Percentiles rank a stretch among this genome's conserved stretches.
These are phyloP conservation scores for Fusarium sp. DNA, from an alignment of 2,329 filamentous ascomycete species.

Conservation along the genomic window DNA sequence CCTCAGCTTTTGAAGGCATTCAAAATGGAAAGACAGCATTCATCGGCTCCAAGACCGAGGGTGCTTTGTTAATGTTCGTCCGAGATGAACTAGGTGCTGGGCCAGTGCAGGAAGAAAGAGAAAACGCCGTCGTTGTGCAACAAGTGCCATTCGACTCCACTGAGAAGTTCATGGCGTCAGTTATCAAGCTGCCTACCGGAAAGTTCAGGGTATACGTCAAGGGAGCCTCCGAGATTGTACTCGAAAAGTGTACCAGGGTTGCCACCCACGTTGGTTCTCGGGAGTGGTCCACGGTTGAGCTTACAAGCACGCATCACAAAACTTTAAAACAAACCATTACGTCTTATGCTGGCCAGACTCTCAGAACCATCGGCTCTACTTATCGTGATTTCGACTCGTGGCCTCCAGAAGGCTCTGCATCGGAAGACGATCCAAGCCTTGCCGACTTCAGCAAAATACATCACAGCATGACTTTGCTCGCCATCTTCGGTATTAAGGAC, in stretches of 20 bases:
- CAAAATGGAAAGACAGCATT: slow-evolving; percentile 58
- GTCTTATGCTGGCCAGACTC: slow-evolving; percentile 70
- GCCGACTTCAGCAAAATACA: slow-evolving; percentile 65
- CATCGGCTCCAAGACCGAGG: slow-evolving; percentile 68
- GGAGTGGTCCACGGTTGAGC: slow-evolving; percentile 62
- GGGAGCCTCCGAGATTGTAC: slow-evolving; percentile 67
- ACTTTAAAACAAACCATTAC: slow-evolving; percentile 66
- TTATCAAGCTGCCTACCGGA: slow-evolving; percentile 58
- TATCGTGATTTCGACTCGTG: slow-evolving; percentile 78
- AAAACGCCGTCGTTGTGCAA: slow-evolving; percentile 59
- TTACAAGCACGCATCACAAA: slow-evolving; percentile 63
- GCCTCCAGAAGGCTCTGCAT: slow-evolving; percentile 73
- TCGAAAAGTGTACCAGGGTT: slow-evolving; percentile 61
- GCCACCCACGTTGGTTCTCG: slow-evolving; percentile 60
- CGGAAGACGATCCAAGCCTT: slow-evolving; percentile 66
- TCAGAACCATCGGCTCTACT: slow-evolving; percentile 78
- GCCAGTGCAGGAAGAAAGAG: slow-evolving; percentile 58
- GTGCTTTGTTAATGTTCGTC: slow-evolving; percentile 62
- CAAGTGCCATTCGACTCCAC: slow-evolving; percentile 66
- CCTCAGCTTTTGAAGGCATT: slow-evolving; percentile 66
- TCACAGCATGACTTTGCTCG: slow-evolving; percentile 53
- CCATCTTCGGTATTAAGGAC: slow-evolving; percentile 73
- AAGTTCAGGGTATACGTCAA: slow-evolving; percentile 64
- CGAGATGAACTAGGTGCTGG: slow-evolving; percentile 62
- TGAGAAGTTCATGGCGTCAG: slow-evolving; percentile 67